Conservation (phyloP, 495 filamentous ascomycete species). For the Tuber aestivum region DNA sequence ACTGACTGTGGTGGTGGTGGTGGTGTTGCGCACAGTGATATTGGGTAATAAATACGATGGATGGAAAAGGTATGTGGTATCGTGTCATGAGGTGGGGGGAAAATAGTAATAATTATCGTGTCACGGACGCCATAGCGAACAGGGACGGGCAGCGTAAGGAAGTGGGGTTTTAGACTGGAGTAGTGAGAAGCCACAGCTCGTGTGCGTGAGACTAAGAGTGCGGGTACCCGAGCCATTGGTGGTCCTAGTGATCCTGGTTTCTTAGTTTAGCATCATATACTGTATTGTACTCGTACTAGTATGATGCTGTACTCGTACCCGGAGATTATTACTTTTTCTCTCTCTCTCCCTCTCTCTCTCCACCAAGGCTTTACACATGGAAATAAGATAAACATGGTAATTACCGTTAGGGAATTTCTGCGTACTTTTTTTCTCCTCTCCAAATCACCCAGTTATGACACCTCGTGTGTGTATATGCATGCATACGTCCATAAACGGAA, state of each 20-base stretch:
- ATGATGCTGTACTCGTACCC: no score
- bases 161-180: background rate
- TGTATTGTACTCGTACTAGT: no score
- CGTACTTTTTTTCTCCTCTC: no score
- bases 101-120: background rate
- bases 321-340: no score
- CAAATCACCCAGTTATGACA: no score
- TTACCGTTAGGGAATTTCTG: background rate
- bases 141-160: background rate
- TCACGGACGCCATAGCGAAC: background rate
- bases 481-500: background rate
- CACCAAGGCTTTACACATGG: background rate
- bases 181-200: no score
- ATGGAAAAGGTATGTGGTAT: background rate
- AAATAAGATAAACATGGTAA: background rate
- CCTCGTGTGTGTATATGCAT: background rate
- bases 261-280: background rate
- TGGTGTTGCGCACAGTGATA: background rate
- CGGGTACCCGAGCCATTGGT: no score
- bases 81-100: no score
- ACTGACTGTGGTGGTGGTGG: background rate
- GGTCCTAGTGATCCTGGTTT: background rate
- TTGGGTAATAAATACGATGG: background rate
- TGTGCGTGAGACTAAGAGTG: no score
- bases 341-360: no score